Evolutionary conservation across 75 land plant species (phyloP).

Genomic region (Cupressus sempervirens): DNA sequence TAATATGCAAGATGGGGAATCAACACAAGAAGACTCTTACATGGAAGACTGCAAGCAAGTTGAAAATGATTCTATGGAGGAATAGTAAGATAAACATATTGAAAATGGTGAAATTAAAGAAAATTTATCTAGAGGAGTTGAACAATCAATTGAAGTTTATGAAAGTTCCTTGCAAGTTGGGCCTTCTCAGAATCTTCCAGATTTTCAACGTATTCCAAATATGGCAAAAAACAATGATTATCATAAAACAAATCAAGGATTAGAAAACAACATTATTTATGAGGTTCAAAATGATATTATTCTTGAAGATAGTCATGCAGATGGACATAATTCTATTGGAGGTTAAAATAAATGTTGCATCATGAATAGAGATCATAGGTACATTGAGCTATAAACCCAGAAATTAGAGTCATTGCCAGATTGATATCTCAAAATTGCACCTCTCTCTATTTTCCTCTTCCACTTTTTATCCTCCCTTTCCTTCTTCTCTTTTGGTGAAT

Average conservation of each 20-base stretch:
- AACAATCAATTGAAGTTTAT: neutral
- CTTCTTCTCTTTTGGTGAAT: no score
- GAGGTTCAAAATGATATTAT: constrained; percentile 9
- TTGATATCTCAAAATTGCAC: no score
- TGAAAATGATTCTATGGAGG: constrained; percentile 22
- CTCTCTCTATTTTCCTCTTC: no score
- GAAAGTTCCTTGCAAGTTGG: constrained; percentile 16
- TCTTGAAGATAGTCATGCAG: constrained; percentile 3
- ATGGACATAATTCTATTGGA: constrained; percentile 20
- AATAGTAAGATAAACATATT: neutral
- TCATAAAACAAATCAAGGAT: constrained; percentile 1
- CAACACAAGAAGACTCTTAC: constrained; percentile 24
- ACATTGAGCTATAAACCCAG: no score
- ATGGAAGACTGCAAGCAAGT: constrained; percentile 15
- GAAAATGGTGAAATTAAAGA: constrained; percentile 6
- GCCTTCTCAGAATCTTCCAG: neutral
- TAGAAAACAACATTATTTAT: neutral
- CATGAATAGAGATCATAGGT: no score
- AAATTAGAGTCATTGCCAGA: no score
- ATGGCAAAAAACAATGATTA: neutral
- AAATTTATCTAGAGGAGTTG: constrained; percentile 18
- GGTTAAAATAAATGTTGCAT: neutral
- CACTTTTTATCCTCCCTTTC: no score
- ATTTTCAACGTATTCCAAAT: constrained; percentile 13
- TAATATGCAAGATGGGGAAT: constrained; percentile 17